Evolutionary conservation across 2,329 filamentous ascomycete species (phyloP).

Genomic region (Colletotrichum somersetense): DNA sequence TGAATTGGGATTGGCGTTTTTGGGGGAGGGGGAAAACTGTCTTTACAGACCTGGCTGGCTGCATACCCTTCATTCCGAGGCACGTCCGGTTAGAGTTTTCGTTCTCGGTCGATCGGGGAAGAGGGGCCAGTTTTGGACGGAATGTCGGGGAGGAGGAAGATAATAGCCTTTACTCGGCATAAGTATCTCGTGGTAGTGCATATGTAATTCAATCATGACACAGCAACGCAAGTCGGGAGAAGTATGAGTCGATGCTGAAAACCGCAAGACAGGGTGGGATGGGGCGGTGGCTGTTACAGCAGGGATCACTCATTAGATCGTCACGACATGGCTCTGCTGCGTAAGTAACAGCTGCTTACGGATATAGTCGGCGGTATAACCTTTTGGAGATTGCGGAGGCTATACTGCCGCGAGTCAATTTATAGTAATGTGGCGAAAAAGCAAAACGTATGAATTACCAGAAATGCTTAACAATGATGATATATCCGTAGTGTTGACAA

Average conservation of each 20-base stretch:
- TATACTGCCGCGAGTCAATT: neutral
- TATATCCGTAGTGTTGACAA: too few species aligned
- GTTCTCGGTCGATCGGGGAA: neutral
- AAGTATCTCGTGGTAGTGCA: conserved; percentile 22
- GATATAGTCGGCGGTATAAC: neutral
- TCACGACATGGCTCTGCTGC: neutral
- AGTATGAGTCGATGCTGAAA: too few species aligned
- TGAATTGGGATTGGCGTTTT: conserved; percentile 35
- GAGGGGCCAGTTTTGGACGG: conserved; percentile 3
- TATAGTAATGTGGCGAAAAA: neutral
- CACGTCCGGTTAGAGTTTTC: conserved; percentile 18
- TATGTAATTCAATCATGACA: conserved; percentile 35
- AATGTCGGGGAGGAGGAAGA: conserved; percentile 1
- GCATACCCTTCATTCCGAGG: neutral
- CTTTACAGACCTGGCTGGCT: conserved; percentile 19
- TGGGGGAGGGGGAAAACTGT: conserved; percentile 25
- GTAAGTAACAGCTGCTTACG: too few species aligned
- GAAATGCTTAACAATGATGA: too few species aligned
- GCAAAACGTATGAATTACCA: neutral
- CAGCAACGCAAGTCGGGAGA: neutral
- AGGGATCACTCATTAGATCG: neutral
- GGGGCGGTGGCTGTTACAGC: neutral
- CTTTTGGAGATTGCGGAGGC: too few species aligned
- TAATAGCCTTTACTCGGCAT: conserved; percentile 20
- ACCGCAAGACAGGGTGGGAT: neutral